These are phyloP conservation scores for Thuidium tamariscinum DNA, from an alignment of 225 moss, liverwort and hornwort species.

Conservation along the genomic window DNA sequence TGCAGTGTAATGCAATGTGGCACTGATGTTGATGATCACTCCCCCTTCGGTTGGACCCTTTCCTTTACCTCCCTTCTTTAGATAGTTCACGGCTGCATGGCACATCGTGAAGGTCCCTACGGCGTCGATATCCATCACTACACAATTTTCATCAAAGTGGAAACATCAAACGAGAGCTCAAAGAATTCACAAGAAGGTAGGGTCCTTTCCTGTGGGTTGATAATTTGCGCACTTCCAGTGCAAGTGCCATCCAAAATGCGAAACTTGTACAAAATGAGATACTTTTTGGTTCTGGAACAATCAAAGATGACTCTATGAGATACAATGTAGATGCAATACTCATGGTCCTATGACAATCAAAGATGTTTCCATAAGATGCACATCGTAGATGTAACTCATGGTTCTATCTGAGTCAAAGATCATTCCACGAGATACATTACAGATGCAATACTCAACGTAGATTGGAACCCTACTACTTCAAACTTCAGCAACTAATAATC, in stretches of 20 bases:
- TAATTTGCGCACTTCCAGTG: background rate
- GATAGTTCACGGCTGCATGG: conserved; percentile 61
- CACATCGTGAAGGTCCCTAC: conserved; percentile 93
- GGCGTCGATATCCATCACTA: conserved; percentile 90
- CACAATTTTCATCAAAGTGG: background rate
- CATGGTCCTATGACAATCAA: too few relatives aligned
- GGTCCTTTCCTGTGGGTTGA: background rate
- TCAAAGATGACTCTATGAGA: background rate
- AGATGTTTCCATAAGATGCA: too few relatives aligned
- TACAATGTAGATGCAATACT: too few relatives aligned
- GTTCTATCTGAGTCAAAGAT: background rate
- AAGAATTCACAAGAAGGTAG: background rate
- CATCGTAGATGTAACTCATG: background rate
- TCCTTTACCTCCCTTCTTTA: conserved; percentile 79
- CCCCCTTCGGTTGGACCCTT: conserved; percentile 56
- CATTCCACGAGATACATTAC: background rate
- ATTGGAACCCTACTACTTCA: background rate
- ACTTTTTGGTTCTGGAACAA: background rate
- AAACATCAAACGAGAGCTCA: background rate
- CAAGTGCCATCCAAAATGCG: background rate
- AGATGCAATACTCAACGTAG: background rate
- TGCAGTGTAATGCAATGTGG: conserved; percentile 76
- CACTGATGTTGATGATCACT: conserved; percentile 74
- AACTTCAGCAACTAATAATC: background rate
- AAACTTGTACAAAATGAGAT: background rate